Evolutionary conservation across 306 rosid species (phyloP), one percentile per base, ranked within the genome.

Genomic region (Castanea mollissima): DNA sequence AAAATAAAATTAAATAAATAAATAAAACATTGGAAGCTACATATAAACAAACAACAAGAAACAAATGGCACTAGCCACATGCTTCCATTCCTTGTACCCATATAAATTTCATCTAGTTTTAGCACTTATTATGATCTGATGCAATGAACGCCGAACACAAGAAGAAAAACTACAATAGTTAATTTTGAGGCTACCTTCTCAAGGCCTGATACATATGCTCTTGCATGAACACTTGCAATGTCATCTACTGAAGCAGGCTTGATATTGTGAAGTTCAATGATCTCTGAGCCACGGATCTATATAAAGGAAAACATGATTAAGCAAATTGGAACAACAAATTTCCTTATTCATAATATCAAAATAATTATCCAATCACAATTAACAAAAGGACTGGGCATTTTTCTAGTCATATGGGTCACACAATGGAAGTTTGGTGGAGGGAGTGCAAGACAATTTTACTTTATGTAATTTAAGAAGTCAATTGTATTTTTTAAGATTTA

Each of bases 221-320:
- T 90, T 38, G 97, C 78, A 82, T 94, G 99, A 87, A 94, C 95
- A 56, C 93, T 90, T 80, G 91, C 90, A 78, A 94, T 83, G 82
- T 92, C 97, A 78, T 94, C 95, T 8, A 90, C 74, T 6, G 90
- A 86, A 69, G 99, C 99, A 21, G 97, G 89, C 81, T 82, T 83
- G 79, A 92, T 90, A 81, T 81, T 63, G 71, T 85, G 83, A 79
- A 94, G 93, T 89, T 92, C 84, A 78, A 89, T 25, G 54, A 94
- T 83, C 80, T 90, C 90, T 2, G 91, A 82, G 83, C 97, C 90
- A 64, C 90, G 97, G 58, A 94, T 91, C 99, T 94, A 87, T 73
- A 86, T 32, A 65, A 59, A 63, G 72, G 20, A 80, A 78, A 76
- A 9, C 2, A 78, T 54, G 44, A 58, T 55, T 46, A 16, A 32